Evolutionary conservation across 1,284 basidiomycete species (phyloP).

Genomic region (Puccinia polysora): DNA sequence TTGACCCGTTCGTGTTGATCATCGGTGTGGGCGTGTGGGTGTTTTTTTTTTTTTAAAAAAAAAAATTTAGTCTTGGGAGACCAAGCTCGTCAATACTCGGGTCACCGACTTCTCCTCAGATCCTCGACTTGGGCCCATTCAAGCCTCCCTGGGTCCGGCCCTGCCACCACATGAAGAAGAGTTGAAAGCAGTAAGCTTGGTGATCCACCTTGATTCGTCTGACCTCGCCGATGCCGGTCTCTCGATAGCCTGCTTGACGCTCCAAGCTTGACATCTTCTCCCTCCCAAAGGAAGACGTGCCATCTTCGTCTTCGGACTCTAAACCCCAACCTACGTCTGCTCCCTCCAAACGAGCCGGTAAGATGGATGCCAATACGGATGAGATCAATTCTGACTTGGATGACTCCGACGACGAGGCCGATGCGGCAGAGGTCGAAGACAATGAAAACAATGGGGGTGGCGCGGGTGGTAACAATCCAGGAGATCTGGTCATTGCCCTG

Average conservation of each 20-base stretch:
- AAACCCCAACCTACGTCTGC: constrained; percentile 11
- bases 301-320: constrained; percentile 34
- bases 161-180: constrained; percentile 35
- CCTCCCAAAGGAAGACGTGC: background rate
- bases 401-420: constrained; percentile 65
- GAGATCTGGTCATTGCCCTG: constrained; percentile 94
- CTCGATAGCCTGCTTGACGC: too few relatives aligned
- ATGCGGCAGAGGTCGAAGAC: constrained; percentile 69
- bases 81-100: constrained; percentile 37
- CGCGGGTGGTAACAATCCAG: constrained; percentile 57
- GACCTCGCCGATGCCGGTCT: background rate
- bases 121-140: constrained; percentile 37
- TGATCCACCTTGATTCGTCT: background rate
- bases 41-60: too few relatives aligned
- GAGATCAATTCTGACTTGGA: constrained; percentile 94
- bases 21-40: background rate
- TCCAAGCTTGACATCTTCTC: background rate
- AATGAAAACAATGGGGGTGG: constrained; percentile 58
- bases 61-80: constrained; percentile 44
- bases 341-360: constrained; percentile 45
- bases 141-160: constrained; percentile 33
- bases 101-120: constrained; percentile 38
- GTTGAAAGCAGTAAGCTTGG: constrained; percentile 5
- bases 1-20: too few relatives aligned
- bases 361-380: constrained; percentile 60